Conservation (phyloP, 2,329 filamentous ascomycete species). For the Fusarium ambrosium region DNA sequence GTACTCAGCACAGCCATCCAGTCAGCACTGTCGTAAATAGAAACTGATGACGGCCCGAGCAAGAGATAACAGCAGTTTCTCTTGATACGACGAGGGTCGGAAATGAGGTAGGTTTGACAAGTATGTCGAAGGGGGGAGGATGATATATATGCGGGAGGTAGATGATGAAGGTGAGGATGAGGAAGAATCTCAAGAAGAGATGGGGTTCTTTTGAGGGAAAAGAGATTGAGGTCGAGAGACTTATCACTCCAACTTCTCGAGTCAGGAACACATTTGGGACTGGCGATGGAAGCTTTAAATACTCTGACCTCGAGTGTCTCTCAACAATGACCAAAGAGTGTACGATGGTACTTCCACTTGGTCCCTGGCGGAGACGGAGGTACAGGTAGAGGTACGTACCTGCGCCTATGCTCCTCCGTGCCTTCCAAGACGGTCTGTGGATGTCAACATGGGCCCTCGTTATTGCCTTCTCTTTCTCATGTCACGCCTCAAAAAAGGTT, state of each 20-base stretch:
- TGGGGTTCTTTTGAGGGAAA: constrained; percentile 18
- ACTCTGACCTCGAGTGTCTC: constrained; percentile 42
- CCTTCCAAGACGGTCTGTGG: constrained; percentile 6
- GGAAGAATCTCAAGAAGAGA: constrained; percentile 29
- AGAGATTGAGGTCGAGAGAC: constrained; percentile 38
- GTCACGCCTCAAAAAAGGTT: constrained; percentile 40
- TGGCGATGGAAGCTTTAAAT: constrained; percentile 50
- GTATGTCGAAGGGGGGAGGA: constrained; percentile 26
- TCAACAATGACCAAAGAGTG: constrained; percentile 37
- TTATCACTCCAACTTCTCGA: constrained; percentile 40
- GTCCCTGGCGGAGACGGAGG: constrained; percentile 9
- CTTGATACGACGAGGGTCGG: constrained; percentile 44
- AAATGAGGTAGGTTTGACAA: constrained; percentile 35
- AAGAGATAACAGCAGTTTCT: constrained; percentile 47
- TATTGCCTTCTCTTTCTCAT: constrained; percentile 39
- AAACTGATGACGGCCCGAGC: constrained; percentile 42
- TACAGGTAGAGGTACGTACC: constrained; percentile 32
- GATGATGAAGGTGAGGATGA: constrained; percentile 17
- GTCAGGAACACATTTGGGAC: constrained; percentile 22
- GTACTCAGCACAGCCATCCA: constrained; percentile 50
- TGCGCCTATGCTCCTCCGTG: constrained; percentile 14
- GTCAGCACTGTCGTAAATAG: constrained; percentile 50
- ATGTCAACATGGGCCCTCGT: constrained; percentile 33
- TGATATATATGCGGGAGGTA: constrained; percentile 22
- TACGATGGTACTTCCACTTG: constrained; percentile 32